Evolutionary conservation across 2,329 filamentous ascomycete species (phyloP), one percentile per base, ranked within the genome.

Genomic region (Xylaria hypoxylon): DNA sequence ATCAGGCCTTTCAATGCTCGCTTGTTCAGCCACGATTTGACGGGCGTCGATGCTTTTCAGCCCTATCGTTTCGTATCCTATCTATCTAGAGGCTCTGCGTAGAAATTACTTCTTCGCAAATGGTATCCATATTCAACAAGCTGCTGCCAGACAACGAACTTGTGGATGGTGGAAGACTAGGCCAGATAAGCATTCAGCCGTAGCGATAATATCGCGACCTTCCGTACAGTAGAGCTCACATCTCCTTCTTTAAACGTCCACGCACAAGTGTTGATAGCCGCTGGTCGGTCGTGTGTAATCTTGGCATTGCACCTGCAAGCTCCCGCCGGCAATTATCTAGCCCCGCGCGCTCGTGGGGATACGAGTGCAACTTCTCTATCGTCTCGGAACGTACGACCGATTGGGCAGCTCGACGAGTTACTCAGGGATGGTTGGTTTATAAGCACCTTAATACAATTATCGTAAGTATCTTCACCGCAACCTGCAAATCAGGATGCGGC

Each of bases 291-390:
- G 50, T 15, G 33, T 45, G 61, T 17, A 35, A 57, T 57, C 60
- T 64, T 67, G 60, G 64, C 64, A 52, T 45, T 42, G n/a, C 50
- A 19, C 56, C 17, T 47, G 15, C 24, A 50, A 51, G 35, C 35
- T 51, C 44, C 42, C 50, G 44, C 50, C 64, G 64, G 64, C 64
- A 64, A 60, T 64, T 67, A 26, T 59, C 22, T 26, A 57, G 15
- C 42, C 26, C 38, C 55, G 26, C 31, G 56, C 26, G 59, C 64
- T 67, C 35, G 48, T 59, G 56, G 44, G 22, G 40, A 56, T 64
- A 52, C 60, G 56, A 60, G 48, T 64, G 60, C 45, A 59, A 59
- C 64, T 64, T 40, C 47, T 68, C 52, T 61, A 65, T 65, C 61
- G 57, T n/a, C 35, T 33, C 56, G 61, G 61, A 52, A 64, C 26